A percentile compares a stretch with the other conserved stretches of the same genome.
Conservation (phyloP, 1,284 basidiomycete species). For the Mycena sp. region DNA sequence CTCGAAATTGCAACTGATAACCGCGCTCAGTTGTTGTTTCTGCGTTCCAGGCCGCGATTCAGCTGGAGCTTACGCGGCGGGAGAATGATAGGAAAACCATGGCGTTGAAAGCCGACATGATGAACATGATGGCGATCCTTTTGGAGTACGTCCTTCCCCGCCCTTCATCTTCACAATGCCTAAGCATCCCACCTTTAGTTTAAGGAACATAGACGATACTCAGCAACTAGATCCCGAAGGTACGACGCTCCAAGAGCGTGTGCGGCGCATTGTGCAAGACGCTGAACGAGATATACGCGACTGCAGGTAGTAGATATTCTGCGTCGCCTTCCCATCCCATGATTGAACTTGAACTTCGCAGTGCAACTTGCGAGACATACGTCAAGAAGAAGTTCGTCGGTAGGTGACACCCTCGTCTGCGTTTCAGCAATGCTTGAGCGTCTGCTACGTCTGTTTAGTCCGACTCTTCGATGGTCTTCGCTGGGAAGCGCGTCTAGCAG, state of each 20-base stretch:
- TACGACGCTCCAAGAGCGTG: not conserved
- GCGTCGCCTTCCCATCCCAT: too few species aligned
- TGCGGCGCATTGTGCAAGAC: not conserved
- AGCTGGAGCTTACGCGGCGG: conserved; percentile 3
- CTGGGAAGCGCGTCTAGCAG: conserved; percentile 2
- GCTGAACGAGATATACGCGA: not conserved
- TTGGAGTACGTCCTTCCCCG: not conserved
- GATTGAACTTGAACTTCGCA: not conserved
- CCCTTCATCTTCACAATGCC: not conserved
- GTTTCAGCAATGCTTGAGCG: not conserved
- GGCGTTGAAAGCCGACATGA: conserved; percentile 5
- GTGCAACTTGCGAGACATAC: not conserved
- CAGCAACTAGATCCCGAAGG: not conserved
- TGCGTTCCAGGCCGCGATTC: conserved; percentile 4
- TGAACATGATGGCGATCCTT: conserved; percentile 6
- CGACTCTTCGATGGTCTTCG: not conserved
- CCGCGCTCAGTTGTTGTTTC: not conserved
- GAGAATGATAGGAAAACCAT: conserved; percentile 10
- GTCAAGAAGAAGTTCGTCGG: conserved; percentile 1
- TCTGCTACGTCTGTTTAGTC: not conserved
- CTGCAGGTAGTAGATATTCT: not conserved
- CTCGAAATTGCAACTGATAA: not conserved
- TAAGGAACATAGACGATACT: not conserved
- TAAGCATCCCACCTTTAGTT: not conserved
- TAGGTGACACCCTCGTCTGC: not conserved